A percentile compares a stretch with the other conserved stretches of the same genome.
These are phyloP conservation scores for Penicillium simplicissimum DNA, from an alignment of 495 filamentous ascomycete species.

Conservation along the genomic window DNA sequence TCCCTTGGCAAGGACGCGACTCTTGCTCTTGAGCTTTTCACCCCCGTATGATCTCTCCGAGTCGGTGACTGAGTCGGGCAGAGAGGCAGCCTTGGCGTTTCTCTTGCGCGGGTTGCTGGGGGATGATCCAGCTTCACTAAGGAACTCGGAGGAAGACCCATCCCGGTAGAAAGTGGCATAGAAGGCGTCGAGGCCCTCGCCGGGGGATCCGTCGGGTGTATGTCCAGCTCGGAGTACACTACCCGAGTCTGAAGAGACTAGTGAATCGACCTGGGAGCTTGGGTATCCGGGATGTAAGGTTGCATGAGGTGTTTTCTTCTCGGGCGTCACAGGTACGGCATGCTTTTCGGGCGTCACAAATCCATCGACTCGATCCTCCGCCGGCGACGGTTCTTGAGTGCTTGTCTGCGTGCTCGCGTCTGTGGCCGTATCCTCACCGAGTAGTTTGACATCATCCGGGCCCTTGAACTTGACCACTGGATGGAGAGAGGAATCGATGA, in stretches of 20 bases:
- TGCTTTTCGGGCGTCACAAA: neutral
- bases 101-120: conserved; percentile 12
- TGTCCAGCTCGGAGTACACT: neutral
- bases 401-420: neutral
- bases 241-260: conserved; percentile 5
- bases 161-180: neutral
- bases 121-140: neutral
- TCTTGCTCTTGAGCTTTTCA: neutral
- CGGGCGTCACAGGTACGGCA: neutral
- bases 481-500: neutral
- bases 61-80: conserved; percentile 16
- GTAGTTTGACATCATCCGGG: neutral
- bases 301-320: neutral
- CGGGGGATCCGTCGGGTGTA: conserved; percentile 5
- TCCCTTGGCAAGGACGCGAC: neutral
- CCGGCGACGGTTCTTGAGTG: neutral
- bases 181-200: neutral
- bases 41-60: conserved; percentile 14
- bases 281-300: neutral
- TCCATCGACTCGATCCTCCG: neutral
- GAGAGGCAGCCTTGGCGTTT: conserved; percentile 12
- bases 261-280: neutral
- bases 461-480: neutral
- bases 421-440: neutral
- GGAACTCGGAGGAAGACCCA: neutral